Evolutionary conservation across 257 asterid genomes (phyloP), one percentile per base, ranked within the genome.

Genomic region (Plantago major): DNA sequence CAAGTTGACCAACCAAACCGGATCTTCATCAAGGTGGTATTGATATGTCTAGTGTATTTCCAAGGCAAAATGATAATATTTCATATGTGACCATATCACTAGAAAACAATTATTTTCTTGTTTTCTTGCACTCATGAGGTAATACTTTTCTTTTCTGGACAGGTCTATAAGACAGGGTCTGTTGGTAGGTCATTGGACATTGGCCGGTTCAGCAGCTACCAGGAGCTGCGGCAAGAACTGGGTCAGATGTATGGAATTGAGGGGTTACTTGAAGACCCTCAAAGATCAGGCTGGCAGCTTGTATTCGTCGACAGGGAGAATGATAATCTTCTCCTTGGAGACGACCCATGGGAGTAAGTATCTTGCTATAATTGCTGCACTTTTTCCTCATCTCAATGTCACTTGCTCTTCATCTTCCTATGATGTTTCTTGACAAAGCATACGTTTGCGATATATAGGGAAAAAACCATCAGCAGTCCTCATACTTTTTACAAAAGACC

Each of bases 251-350:
- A 76, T 43, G 95, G 96, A 70, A 82, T 91, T 37, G 84, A 84
- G 73, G 98, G 98, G 78, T 81, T 91, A 79, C 93, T 91, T 75
- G 95, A 86, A 78, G 91, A 85, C 87, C 97, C 95, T 78, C 84
- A 90, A 74, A 85, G 97, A 90, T 90, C 97, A 90, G 97, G 97
- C 97, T 90, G 97, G 96, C 97, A 90, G 97, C 97, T 90, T 90
- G 96, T 90, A 90, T 90, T 90, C 62, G 96, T 90, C 30, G 97
- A 90, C 95, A 85, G 97, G 96, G 97, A 90, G 97, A 74, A 87
- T 17, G 97, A 90, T 62, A 67, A 78, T 40, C 97, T 90, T 85
- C 97, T 90, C 95, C 96, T 90, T 88, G 98, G 98, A 72, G 98
- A 91, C 75, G 98, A 81, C 71, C 96, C 98, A 43, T 91, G 98